Percentiles rank a stretch among this genome's conserved stretches.
These are phyloP conservation scores for Beauveria rudraprayagi DNA, from an alignment of 2,329 filamentous ascomycete genomes.

Conservation along the genomic window DNA sequence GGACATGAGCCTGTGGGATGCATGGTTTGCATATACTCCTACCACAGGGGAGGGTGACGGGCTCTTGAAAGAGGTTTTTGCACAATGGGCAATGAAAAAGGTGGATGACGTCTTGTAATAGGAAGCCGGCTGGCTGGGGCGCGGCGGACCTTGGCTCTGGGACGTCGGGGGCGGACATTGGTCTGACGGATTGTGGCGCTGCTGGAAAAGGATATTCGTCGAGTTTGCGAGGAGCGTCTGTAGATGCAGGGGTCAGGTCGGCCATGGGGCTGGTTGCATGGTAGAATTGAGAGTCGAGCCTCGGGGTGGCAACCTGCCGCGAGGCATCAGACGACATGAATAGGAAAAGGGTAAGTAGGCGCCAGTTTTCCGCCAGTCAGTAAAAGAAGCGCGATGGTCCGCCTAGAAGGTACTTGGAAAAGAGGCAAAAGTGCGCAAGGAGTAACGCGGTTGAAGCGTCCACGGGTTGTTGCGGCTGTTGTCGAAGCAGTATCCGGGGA, in stretches of 20 bases:
- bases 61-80: constrained; percentile 56
- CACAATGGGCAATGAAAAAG: constrained; percentile 73
- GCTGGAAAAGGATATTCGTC: background rate
- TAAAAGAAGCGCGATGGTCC: background rate
- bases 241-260: background rate
- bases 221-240: background rate
- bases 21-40: constrained; percentile 69
- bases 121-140: background rate
- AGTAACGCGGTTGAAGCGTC: too few relatives aligned
- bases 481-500: too few relatives aligned
- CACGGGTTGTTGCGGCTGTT: too few relatives aligned
- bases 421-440: too few relatives aligned
- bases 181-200: background rate
- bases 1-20: constrained; percentile 56
- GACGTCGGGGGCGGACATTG: background rate
- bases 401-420: background rate
- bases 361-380: background rate
- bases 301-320: background rate
- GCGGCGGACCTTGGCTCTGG: background rate
- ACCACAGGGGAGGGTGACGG: constrained; percentile 75
- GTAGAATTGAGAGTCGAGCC: background rate
- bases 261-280: background rate
- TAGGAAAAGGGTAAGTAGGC: background rate
- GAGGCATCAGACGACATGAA: constrained; percentile 3
- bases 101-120: constrained; percentile 35